Base-by-base conservation (phyloP, 2,329 filamentous ascomycete species). In the Botrytis elliptica region DNA sequence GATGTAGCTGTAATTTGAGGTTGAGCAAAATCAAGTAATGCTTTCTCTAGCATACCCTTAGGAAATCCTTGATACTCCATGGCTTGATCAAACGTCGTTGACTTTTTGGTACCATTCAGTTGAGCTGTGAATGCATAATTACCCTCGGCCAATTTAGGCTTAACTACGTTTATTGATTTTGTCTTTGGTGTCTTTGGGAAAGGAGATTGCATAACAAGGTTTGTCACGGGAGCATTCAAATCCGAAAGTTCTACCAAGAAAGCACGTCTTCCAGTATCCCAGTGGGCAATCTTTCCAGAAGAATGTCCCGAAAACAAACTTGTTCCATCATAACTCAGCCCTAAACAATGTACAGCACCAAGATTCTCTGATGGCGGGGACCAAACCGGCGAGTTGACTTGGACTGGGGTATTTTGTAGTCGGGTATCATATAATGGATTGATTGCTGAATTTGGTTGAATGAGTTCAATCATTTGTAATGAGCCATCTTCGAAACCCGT, bases 211-310 rank as follows among this genome's bases (percentile, higher is more conserved):
- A 96, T 92, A n/a, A 86, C 81, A 38, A 98, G 80, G 78, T 97
- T 97, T 18, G 93, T 96, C 49, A 97, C 90, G 29, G 94, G 90
- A 5, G 93, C 92, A 71, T 94, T 94, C 73, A 97, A 87, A 73
- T 82, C 80, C 38, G 75, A 75, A 71, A 80, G 65, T 70, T 82
- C 80, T 42, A 75, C 76, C 38, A 77, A 70, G 65, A 78, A 80
- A 36, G 75, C 73, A 62, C 78, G 74, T 59, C 78, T 74, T 20
- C 78, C 89, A 40, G 95, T 86, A 80, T 93, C 93, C 95, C 95
- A 98, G 71, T 88, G 86, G 46, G 93, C 84, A 59, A 98, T 87
- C 79, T 92, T 93, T 69, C 95, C 95, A 78, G 88, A 92, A 29
- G 88, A 85, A 80, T 98, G 95, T 9, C 95, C 95, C 4, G 94